Base-by-base conservation (phyloP, 331 rosid genomes). In the Telfairia occidentalis region DNA sequence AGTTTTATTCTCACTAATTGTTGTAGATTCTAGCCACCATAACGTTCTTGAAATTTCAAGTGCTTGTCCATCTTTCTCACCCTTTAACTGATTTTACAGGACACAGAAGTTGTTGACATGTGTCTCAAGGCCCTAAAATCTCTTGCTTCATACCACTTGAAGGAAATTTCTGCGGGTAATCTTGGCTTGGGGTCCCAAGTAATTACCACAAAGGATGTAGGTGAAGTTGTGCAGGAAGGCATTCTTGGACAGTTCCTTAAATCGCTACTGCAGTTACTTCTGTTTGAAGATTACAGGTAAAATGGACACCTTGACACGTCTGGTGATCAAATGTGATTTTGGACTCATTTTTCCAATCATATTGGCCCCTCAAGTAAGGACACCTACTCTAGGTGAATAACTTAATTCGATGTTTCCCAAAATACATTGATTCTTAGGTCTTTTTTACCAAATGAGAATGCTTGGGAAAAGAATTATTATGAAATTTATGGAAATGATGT, bases 211-310 rank as follows among this genome's bases (percentile, higher is more conserved):
- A 82, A 83, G 78, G 89, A 86, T 83, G 85, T 82, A 28, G 79
- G 81, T 78, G 92, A 90, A 83, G 86, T 79, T 84, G 58, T 78
- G 76, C 96, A 80, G 82, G 97, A 91, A 89, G 95, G 97, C 76
- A 80, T 94, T 75, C 85, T 94, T 78, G 87, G 78, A 42, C n/a
- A n/a, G n/a, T 94, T 91, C 82, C 92, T 94, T 55, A 92, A 87
- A 13, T 87, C 98, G 23, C 83, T 94, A 43, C 84, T 94, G 84
- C 92, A 87, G 84, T 84, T 94, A 54, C 92, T 94, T 64, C 92
- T 91, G 82, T 91, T 91, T 69, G 98, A 88, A 82, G 97, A 94
- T 73, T 94, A 90, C 83, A 89, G 96, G 98, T 91, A 75, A 81
- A 23, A 34, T 18, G 23, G 23, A 40, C 38, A 28, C 28, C 12